Percentiles rank a stretch among this genome's conserved stretches.
phyloP scores from a whole-genome alignment of 371 early-diverging fungal genomes.

The Apophysomyces ossiformis region DNA sequence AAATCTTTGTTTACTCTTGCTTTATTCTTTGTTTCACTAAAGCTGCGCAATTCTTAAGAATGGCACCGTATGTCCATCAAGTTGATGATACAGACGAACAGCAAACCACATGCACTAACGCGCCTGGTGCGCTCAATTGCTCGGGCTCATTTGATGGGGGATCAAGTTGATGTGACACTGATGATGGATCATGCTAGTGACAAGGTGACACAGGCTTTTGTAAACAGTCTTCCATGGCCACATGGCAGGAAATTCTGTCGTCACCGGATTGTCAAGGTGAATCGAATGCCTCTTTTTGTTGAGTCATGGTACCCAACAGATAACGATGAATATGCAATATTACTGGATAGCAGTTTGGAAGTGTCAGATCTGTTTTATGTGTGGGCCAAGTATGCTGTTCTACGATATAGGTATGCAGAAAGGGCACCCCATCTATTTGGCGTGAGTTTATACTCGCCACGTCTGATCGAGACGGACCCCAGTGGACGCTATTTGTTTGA shows the following conservation, averaged over 20 bases:
- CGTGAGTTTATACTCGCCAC: conserved; percentile 66
- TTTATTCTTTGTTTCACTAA: too few species aligned
- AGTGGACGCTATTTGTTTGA: conserved; percentile 33
- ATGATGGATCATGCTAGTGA: conserved; percentile 62
- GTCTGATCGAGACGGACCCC: conserved; percentile 42
- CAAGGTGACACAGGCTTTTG: conserved; percentile 51
- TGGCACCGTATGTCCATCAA: conserved; percentile 62
- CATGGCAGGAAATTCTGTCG: conserved; percentile 55
- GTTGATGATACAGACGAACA: conserved; percentile 57
- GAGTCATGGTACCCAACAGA: conserved; percentile 69
- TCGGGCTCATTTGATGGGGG: conserved; percentile 59
- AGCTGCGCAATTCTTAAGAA: conserved; percentile 32
- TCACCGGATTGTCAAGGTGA: conserved; percentile 59
- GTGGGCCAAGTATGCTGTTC: conserved; percentile 62
- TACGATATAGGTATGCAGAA: conserved; percentile 56
- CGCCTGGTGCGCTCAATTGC: conserved; percentile 56
- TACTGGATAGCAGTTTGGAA: conserved; percentile 62
- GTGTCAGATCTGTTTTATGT: conserved; percentile 60
- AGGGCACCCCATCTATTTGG: conserved; percentile 53
- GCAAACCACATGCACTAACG: conserved; percentile 56
- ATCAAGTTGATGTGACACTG: conserved; percentile 56
- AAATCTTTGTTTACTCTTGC: background rate
- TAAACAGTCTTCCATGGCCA: conserved; percentile 54
- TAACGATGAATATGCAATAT: conserved; percentile 61
- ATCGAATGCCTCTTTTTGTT: conserved; percentile 59